Base-by-base conservation (phyloP, 2,329 filamentous ascomycete genomes). In the Fusarium nanum region DNA sequence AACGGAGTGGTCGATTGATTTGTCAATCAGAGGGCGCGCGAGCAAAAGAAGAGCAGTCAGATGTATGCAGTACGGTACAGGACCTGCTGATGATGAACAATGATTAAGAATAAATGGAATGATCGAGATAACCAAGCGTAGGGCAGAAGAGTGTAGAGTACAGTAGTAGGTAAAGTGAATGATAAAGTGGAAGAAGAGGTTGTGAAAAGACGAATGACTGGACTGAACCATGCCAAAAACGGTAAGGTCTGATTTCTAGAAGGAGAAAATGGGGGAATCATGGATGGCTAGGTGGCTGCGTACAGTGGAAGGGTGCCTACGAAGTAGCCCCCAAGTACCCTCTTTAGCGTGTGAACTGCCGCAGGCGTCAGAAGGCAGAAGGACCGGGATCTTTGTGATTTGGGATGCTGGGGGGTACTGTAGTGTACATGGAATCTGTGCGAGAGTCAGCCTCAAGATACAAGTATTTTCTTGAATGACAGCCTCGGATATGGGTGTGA, bases 261-360 rank as follows among this genome's bases (percentile, higher is more conserved):
- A 71, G 59, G 53, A 56, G 30, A 45, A 52, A 50, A 59, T 56
- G 56, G 54, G 25, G 47, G 49, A 41, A 64, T 52, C 32, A 52
- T 40, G 48, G 32, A 25, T 52, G 48, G 48, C 32, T 52, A 34
- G 14, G 48, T 70, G 40, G 56, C 44, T 52, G 53, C 61, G 55
- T 60, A 53, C 57, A 56, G 55, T 70, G 40, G 23, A 50, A 50
- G 34, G 32, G 11, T 48, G 34, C 47, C 47, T 54, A 61, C 34
- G 47, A 58, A 47, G 67, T 64, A 56, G 20, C 28, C 28, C 23
- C 40, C 18, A 49, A 55, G 58, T 70, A 70, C 34, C 47, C 50
- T 68, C 37, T 68, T 64, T 70, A 64, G 67, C 40, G 68, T 58
- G 22, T 48, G 52, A 70, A 70, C 67, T 70, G 67, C 68, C 67